These are phyloP conservation scores for Colletotrichum trifolii DNA, from an alignment of 2,329 filamentous ascomycete species.

Conservation along the genomic window DNA sequence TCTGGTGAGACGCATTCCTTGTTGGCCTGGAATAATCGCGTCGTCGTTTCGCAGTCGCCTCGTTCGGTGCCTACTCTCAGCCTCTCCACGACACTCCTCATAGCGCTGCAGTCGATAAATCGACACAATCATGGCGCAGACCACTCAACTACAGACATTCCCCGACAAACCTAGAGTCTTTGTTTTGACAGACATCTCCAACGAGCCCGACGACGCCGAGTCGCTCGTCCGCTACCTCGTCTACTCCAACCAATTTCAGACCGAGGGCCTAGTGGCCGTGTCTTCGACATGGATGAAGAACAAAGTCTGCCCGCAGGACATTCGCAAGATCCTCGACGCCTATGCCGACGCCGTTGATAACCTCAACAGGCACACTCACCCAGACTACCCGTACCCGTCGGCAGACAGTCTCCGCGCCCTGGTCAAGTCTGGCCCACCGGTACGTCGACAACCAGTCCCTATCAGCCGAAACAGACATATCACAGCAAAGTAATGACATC, in stretches of 20 bases:
- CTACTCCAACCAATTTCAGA: slow-evolving; percentile 59
- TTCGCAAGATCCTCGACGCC: slow-evolving; percentile 55
- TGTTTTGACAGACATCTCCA: slow-evolving; percentile 56
- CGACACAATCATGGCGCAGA: slow-evolving; percentile 5
- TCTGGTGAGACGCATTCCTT: not conserved
- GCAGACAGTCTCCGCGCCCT: slow-evolving; percentile 48
- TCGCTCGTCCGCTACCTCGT: slow-evolving; percentile 57
- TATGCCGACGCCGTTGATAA: slow-evolving; percentile 58
- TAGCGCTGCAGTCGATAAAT: not conserved
- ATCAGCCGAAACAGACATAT: not conserved
- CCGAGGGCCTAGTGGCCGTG: slow-evolving; percentile 55
- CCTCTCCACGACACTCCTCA: not conserved
- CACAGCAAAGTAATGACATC: not conserved
- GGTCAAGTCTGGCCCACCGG: slow-evolving; percentile 50
- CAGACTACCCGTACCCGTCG: slow-evolving; percentile 54
- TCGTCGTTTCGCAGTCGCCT: not conserved
- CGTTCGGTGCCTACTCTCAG: too few species aligned
- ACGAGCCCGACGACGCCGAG: slow-evolving; percentile 58
- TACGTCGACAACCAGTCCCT: slow-evolving; percentile 32
- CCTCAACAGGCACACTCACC: slow-evolving; percentile 59
- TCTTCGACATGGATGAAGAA: slow-evolving; percentile 59
- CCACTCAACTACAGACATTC: slow-evolving; percentile 22
- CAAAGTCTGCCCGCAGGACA: slow-evolving; percentile 53
- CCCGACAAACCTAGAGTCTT: slow-evolving; percentile 49
- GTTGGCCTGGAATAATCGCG: not conserved